Base-by-base conservation (phyloP, 2,329 filamentous ascomycete species). In the Blumeria hordei region DNA sequence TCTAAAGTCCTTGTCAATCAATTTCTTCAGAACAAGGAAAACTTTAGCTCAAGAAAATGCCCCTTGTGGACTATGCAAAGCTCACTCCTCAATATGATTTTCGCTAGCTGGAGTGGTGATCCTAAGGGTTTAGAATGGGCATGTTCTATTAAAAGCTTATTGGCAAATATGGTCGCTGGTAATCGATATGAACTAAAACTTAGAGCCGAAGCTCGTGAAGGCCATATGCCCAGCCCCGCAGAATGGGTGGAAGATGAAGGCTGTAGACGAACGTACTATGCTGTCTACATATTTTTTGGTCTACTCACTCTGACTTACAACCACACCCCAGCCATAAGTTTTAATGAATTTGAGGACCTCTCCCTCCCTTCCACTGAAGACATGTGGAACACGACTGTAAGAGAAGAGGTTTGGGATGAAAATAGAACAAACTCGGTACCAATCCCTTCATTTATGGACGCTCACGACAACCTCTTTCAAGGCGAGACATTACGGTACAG, bases 201-300 rank as follows among this genome's bases (percentile, higher is more conserved):
- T 58, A 85, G 92, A 16, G 85, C 85, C 55, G 90, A 96, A 65
- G 87, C 84, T 58, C 86, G 92, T 56, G 83, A 86, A 62, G 81
- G 78, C 47, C 74, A 78, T 33, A 75, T 77, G 58, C 87, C 90
- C 1, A 86, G 77, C 41, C 85, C 88, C 56, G 77, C 83, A 14
- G 87, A 96, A 66, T 98, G 92, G 92, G 81, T 96, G 47, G 88
- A 94, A 64, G 92, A 98, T 64, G 92, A 98, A 69, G 88, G 90
- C 53, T 95, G 92, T 68, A 81, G 90, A 57, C 85, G 92, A 58
- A 96, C 92, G 0, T 98, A 96, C 71, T 98, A 94, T 64, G 90
- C 92, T 0, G 92, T 96, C 57, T 98, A 96, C 72, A 94, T 96
- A 68, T 96, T 96, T 77, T 96, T 96, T 65, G 92, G 92, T 55